Base-by-base conservation (phyloP, 306 rosid genomes). In the Casuarina glauca region DNA sequence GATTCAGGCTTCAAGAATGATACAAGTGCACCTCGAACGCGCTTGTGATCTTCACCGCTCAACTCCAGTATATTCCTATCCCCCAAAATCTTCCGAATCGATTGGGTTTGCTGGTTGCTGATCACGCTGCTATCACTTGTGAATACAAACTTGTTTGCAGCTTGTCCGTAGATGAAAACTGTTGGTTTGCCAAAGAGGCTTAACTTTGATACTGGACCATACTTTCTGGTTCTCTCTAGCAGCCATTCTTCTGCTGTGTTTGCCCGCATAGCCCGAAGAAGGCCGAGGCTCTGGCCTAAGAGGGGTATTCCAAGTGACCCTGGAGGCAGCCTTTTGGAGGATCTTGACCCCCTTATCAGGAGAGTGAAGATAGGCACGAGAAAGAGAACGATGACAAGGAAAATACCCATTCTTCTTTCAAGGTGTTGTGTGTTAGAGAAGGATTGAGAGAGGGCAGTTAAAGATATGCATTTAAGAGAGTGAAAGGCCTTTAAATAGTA, bases 1-100 rank as follows among this genome's bases (percentile, higher is more conserved):
- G 97, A 89, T 38, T 93, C 96, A 13, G 94, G 93, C 73, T 90
- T 91, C 86, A 93, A 81, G 83, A 91, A 93, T 39, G 89, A 78
- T 52, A 87, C 77, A 36, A 93, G 83, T 11, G 93, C 96, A 64
- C 68, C 70, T 80, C 97, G 85, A 2, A 93, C 85, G 6, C 96
- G 79, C 80, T 83, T 90, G 73, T 90, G 98, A 87, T 93, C 96
- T 16, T 76, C 78, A 0, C 84, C 86, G 7, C 36, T 79, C 75
- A 91, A 74, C 75, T 91, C 97, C 16, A 87, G 10, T 32, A 90
- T 36, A 74, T 15, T 89, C 46, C 84, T 44, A 0, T 88, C 97
- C 3, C 96, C 97, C 9, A 93, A 13, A 50, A 93, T 84, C 81
- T 9, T 80, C 32, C 20, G 80, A 6, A 77, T 11, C 5, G 98